Conservation (phyloP, 495 filamentous ascomycete genomes). For the Margaritispora aquatica region DNA sequence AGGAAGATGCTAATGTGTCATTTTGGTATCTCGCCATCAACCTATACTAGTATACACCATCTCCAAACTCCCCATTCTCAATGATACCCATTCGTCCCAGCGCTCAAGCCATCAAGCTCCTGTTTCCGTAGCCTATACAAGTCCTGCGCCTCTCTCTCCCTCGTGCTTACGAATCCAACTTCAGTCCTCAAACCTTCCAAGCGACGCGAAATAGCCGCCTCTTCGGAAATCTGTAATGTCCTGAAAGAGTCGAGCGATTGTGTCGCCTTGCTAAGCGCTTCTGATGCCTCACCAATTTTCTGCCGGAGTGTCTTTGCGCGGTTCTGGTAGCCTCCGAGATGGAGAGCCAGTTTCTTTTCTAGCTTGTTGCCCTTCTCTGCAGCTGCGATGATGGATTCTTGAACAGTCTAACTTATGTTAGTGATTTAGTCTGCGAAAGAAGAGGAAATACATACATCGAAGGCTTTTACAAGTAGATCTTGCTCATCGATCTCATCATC, state of each 20-base stretch:
- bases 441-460: slow-evolving; percentile 48
- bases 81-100: slow-evolving; percentile 32
- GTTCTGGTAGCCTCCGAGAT: slow-evolving; percentile 86
- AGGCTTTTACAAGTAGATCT: slow-evolving; percentile 53
- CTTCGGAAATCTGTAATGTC: slow-evolving; percentile 70
- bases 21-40: background rate
- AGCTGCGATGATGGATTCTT: slow-evolving; percentile 60
- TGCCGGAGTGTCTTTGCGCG: slow-evolving; percentile 72
- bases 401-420: slow-evolving; percentile 53
- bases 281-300: slow-evolving; percentile 74
- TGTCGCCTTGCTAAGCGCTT: slow-evolving; percentile 67
- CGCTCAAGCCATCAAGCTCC: slow-evolving; percentile 56
- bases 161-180: slow-evolving; percentile 71
- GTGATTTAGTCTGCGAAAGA: slow-evolving; percentile 17
- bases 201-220: slow-evolving; percentile 63
- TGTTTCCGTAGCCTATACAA: slow-evolving; percentile 67
- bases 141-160: slow-evolving; percentile 89
- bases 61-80: slow-evolving; percentile 13
- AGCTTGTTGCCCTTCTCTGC: slow-evolving; percentile 78
- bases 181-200: slow-evolving; percentile 75
- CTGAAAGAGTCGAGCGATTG: slow-evolving; percentile 69
- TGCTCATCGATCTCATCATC: slow-evolving; percentile 63
- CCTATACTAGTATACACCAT: background rate
- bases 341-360: slow-evolving; percentile 87
- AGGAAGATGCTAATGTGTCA: background rate